phyloP scores from a whole-genome alignment of 2,329 filamentous ascomycete genomes.

The Alternaria solani region DNA sequence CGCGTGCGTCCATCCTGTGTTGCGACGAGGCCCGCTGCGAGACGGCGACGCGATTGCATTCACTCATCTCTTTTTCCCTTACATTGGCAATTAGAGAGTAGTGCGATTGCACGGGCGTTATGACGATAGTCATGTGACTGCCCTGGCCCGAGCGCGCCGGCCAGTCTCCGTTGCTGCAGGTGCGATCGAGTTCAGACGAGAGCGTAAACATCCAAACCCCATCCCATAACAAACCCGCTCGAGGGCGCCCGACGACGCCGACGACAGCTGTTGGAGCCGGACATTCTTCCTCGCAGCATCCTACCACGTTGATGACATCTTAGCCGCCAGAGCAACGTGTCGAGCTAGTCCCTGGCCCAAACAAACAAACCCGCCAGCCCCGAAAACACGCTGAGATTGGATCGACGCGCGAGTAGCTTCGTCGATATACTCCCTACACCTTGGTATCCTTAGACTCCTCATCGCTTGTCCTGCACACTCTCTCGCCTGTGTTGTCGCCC shows the following conservation, averaged over 20 bases:
- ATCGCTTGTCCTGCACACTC: neutral
- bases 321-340: constrained; percentile 17
- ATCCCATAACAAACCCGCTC: constrained; percentile 37
- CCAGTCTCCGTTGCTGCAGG: constrained; percentile 31
- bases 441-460: neutral
- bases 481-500: constrained; percentile 5
- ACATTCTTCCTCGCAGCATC: constrained; percentile 26
- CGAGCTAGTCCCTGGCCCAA: constrained; percentile 20
- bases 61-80: neutral
- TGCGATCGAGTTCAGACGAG: constrained; percentile 27
- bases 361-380: constrained; percentile 26
- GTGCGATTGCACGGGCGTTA: constrained; percentile 13
- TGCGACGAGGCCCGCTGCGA: constrained; percentile 6
- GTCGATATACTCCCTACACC: constrained; percentile 4
- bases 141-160: constrained; percentile 16
- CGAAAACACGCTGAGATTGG: constrained; percentile 5
- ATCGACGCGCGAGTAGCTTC: constrained; percentile 4
- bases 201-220: constrained; percentile 32
- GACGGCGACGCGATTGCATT: neutral
- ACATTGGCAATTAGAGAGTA: constrained; percentile 12
- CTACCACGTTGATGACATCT: constrained; percentile 18
- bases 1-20: constrained; percentile 5
- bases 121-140: constrained; percentile 23
- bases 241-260: constrained; percentile 28
- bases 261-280: constrained; percentile 27